Conservation (phyloP, 768 basidiomycete genomes). For the Austroboletus festivus region DNA sequence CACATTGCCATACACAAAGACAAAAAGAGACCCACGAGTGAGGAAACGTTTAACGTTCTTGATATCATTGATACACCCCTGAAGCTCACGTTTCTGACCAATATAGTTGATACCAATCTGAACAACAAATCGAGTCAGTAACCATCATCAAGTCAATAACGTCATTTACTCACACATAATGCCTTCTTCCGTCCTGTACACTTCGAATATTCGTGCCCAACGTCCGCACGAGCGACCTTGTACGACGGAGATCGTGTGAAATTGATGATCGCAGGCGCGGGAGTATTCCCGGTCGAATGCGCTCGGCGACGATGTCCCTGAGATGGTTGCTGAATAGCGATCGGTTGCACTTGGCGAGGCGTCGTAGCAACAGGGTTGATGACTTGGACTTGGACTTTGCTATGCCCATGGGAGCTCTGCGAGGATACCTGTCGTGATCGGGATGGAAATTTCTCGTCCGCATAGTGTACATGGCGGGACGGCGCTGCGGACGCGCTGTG, state of each 20-base stretch:
- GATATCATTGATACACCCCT: constrained; percentile 82
- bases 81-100: constrained; percentile 59
- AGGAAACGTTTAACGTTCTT: constrained; percentile 67
- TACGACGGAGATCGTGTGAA: constrained; percentile 5
- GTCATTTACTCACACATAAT: constrained; percentile 34
- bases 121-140: not conserved
- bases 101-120: constrained; percentile 81
- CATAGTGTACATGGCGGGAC: constrained; percentile 28
- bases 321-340: constrained; percentile 3
- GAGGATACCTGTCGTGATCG: constrained; percentile 11
- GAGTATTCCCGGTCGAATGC: constrained; percentile 16
- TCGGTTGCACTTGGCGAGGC: not conserved
- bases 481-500: constrained; percentile 13
- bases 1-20: not conserved
- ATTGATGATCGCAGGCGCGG: not conserved
- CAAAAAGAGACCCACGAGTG: constrained; percentile 40
- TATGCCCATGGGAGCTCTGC: constrained; percentile 1
- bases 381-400: not conserved
- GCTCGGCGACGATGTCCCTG: constrained; percentile 20
- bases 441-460: constrained; percentile 9
- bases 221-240: not conserved
- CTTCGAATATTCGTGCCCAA: constrained; percentile 41
- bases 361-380: constrained; percentile 6
- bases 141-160: not conserved
- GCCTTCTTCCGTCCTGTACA: constrained; percentile 55